Percentiles rank a stretch among this genome's conserved stretches.
Evolutionary conservation across 2,329 filamentous ascomycete genomes (phyloP).

Genomic region (Diaporthe destruens): DNA sequence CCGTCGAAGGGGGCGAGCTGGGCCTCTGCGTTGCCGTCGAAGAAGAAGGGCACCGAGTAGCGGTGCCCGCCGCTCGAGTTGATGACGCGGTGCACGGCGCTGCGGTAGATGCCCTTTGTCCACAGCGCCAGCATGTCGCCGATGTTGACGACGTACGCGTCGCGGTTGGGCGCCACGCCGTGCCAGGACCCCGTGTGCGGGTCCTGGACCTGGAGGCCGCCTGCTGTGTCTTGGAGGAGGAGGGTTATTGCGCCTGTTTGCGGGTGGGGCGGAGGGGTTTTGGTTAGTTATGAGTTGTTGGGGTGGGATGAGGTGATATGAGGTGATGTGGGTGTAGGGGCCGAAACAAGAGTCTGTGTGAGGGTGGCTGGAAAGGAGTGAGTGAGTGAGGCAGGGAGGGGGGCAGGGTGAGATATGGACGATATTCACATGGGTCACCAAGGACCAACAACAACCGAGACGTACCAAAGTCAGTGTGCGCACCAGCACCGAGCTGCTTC

Average conservation of each 20-base stretch:
- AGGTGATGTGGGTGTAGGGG: no score
- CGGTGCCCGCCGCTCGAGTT: slow-evolving; percentile 63
- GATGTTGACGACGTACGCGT: slow-evolving; percentile 65
- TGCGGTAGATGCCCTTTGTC: slow-evolving; percentile 66
- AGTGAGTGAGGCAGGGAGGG: background rate
- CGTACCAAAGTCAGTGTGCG: slow-evolving; percentile 66
- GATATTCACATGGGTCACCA: background rate
- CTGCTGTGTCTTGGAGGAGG: slow-evolving; percentile 63
- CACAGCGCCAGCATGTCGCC: slow-evolving; percentile 63
- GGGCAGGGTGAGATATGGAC: background rate
- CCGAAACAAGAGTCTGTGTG: no score
- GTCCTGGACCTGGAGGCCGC: slow-evolving; percentile 66
- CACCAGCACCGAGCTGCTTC: slow-evolving; percentile 55
- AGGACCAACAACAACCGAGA: background rate
- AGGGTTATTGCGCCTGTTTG: slow-evolving; percentile 62
- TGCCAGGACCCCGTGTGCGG: slow-evolving; percentile 58
- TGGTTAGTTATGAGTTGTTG: background rate
- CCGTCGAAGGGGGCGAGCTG: slow-evolving; percentile 50
- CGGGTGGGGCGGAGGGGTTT: background rate
- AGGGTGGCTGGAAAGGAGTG: background rate
- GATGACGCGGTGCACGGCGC: slow-evolving; percentile 67
- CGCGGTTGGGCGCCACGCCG: slow-evolving; percentile 57
- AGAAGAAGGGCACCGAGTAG: slow-evolving; percentile 70
- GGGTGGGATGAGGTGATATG: background rate
- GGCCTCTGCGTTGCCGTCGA: slow-evolving; percentile 64